These are phyloP conservation scores for Potentilla sterilis DNA, from an alignment of 306 rosid genomes.

Conservation along the genomic window DNA sequence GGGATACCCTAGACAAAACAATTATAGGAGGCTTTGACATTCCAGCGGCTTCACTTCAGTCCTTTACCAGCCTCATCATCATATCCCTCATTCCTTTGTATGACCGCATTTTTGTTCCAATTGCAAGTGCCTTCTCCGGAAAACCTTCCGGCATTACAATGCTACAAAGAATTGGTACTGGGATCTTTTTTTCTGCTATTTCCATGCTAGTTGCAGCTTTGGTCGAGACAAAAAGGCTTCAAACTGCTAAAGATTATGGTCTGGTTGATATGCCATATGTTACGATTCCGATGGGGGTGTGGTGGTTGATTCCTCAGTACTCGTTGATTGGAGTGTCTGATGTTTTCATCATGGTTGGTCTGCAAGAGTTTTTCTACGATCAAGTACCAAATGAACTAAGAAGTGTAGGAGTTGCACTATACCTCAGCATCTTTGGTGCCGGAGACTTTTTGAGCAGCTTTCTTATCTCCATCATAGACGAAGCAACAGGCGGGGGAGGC, in stretches of 20 bases:
- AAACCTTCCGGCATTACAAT: conserved; percentile 51
- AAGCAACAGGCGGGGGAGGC: conserved; percentile 32
- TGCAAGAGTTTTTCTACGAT: conserved; percentile 68
- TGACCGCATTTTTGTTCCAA: conserved; percentile 48
- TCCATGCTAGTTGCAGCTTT: conserved; percentile 43
- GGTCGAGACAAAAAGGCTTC: conserved; percentile 48
- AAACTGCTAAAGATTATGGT: conserved; percentile 41
- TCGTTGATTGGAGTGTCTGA: conserved; percentile 43
- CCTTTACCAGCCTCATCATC: conserved; percentile 19
- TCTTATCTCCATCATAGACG: conserved; percentile 39
- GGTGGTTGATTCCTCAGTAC: conserved; percentile 69
- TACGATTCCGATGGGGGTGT: conserved; percentile 50
- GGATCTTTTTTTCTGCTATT: conserved; percentile 39
- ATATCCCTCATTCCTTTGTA: conserved; percentile 42
- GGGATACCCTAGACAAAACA: conserved; percentile 42
- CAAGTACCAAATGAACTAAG: conserved; percentile 55
- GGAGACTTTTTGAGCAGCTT: conserved; percentile 61
- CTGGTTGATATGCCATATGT: conserved; percentile 42
- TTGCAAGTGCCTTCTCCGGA: conserved; percentile 41
- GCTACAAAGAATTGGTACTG: conserved; percentile 59
- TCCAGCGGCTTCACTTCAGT: conserved; percentile 58
- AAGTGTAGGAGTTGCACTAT: conserved; percentile 60
- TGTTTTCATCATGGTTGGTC: conserved; percentile 55
- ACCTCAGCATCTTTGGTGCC: conserved; percentile 46
- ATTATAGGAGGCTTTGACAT: conserved; percentile 32